These are phyloP conservation scores for Backusella morwellensis DNA, from an alignment of 192 early-diverging fungal species.

Conservation along the genomic window DNA sequence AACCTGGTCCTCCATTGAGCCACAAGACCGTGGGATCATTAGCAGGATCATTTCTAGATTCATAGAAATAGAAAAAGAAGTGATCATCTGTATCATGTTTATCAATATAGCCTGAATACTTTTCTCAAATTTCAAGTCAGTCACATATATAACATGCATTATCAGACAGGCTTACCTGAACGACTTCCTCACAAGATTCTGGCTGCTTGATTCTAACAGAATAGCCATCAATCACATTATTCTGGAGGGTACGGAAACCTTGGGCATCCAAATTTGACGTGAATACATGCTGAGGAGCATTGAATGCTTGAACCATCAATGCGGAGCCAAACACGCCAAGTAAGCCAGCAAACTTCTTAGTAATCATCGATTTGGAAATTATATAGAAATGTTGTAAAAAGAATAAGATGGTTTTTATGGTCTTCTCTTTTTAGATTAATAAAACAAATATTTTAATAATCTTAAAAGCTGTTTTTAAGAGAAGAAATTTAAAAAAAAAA, in stretches of 20 bases:
- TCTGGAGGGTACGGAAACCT: neutral
- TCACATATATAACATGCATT: neutral
- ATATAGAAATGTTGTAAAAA: neutral
- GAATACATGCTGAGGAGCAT: neutral
- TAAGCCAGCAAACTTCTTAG: neutral
- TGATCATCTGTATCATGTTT: conserved; percentile 62
- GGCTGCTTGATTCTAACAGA: conserved; percentile 31
- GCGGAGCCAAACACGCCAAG: neutral
- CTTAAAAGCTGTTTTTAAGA: neutral
- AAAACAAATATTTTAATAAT: neutral
- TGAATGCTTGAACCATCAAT: neutral
- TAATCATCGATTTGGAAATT: neutral
- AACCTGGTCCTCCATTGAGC: conserved; percentile 87
- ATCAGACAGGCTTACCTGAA: conserved; percentile 13
- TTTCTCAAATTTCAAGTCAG: conserved; percentile 4
- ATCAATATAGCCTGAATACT: conserved; percentile 81
- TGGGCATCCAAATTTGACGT: neutral
- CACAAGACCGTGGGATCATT: conserved; percentile 76
- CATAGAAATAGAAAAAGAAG: conserved; percentile 98
- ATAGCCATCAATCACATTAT: conserved; percentile 22
- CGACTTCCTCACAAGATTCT: conserved; percentile 20
- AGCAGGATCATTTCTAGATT: conserved; percentile 73
- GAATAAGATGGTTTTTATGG: neutral
- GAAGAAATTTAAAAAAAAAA: neutral
- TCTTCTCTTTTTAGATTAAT: neutral